Base-by-base conservation (phyloP, 139 green algal genomes). In the Chlorella sorokiniana region DNA sequence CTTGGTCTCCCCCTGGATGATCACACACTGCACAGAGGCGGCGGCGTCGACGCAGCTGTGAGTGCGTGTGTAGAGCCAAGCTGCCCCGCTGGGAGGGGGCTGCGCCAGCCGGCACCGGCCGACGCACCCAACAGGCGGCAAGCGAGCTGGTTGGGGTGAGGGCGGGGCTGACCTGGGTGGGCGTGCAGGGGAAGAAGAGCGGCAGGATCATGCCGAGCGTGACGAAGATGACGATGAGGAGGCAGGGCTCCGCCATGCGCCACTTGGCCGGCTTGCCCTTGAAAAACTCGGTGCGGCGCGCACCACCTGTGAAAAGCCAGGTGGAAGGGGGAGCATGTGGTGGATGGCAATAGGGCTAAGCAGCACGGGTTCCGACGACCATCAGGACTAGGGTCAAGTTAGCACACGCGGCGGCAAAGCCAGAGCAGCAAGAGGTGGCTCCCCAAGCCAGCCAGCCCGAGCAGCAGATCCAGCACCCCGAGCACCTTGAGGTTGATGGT, bases 151-250 rank as follows among this genome's bases (percentile, higher is more conserved):
- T n/a, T n/a, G n/a, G n/a, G n/a, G n/a, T n/a, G n/a, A n/a, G n/a
- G n/a, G 48, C n/a, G 33, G 87, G 40, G 89, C 79, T 71, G 89
- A 96, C 78, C 74, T 91, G 78, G 0, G 93, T 94, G 44, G 86
- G 87, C 6, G 78, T 87, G 86, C 94, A 97, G 0, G 91, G 89
- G 85, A 97, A 97, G 65, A 95, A 88, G 29, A 94, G 85, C 1
- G 94, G 94, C 83, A 97, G 91, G 65, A 96, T 80, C 91, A 94
- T 96, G 81, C 80, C 82, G 63, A 92, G 76, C 1, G 92, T 96
- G 33, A 93, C 88, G 85, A 95, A 97, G 33, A 96, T n/a, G 51
- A 89, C 73, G 8, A 92, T 93, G 41, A 96, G 75, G 35, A 95
- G 23, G 78, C 84, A 89, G 23, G 94, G 93, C 88, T 97, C 94